Conservation (phyloP, 1,139 yeast genomes). For the Blastobotrys proliferans region DNA sequence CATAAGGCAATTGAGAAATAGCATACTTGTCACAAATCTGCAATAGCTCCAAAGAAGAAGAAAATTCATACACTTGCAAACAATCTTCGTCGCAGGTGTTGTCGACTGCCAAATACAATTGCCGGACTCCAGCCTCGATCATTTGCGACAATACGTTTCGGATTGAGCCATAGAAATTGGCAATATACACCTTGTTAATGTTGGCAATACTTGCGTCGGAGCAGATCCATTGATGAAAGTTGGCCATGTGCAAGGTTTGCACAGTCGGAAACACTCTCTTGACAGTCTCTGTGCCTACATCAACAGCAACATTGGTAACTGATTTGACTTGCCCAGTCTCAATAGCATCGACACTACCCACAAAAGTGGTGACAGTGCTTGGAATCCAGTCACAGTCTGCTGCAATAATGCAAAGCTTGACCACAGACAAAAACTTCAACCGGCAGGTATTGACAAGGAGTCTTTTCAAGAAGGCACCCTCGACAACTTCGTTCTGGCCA, state of each 20-base stretch:
- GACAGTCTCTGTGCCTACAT: background rate
- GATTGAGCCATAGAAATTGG: background rate
- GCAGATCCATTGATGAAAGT: background rate
- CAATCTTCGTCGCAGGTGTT: no score
- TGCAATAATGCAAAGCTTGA: background rate
- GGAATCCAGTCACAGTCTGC: background rate
- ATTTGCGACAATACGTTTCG: background rate
- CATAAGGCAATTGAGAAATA: no score
- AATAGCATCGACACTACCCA: background rate
- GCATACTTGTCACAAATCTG: no score
- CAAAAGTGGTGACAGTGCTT: background rate
- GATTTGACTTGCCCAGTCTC: background rate
- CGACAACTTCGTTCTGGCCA: slow-evolving; percentile 5
- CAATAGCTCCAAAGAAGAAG: no score
- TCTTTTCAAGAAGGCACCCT: background rate
- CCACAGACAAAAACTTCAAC: background rate
- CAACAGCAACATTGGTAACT: background rate
- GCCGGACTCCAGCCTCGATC: no score
- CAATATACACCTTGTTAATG: slow-evolving; percentile 1
- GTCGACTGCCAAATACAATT: no score
- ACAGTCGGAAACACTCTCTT: background rate
- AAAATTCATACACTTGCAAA: no score
- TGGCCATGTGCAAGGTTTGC: background rate
- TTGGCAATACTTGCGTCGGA: background rate
- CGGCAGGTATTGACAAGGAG: background rate